phyloP scores from a whole-genome alignment of 306 rosid genomes.

The Lathyrus oleraceus region DNA sequence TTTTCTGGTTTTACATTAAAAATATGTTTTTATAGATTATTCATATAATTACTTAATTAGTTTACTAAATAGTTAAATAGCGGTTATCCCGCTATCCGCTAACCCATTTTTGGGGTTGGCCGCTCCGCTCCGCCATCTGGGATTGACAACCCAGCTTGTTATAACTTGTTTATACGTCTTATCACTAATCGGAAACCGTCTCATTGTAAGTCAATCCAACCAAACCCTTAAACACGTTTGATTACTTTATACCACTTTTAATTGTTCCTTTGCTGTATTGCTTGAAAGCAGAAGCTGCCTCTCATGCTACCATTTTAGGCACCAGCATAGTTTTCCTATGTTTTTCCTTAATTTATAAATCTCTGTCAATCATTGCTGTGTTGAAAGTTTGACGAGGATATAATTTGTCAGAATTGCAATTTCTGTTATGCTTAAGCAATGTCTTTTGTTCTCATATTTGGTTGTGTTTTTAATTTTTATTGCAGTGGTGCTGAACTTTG shows the following conservation, averaged over 20 bases:
- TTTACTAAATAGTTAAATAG: too few relatives aligned
- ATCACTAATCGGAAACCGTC: too few relatives aligned
- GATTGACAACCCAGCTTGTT: too few relatives aligned
- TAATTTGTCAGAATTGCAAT: not conserved
- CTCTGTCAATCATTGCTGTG: conserved; percentile 2
- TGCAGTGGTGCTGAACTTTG: conserved; percentile 37
- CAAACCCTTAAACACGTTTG: not conserved
- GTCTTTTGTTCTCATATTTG: conserved; percentile 15
- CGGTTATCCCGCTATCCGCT: too few relatives aligned
- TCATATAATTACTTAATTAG: too few relatives aligned
- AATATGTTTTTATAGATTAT: too few relatives aligned
- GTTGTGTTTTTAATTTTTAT: not conserved
- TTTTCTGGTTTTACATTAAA: too few relatives aligned
- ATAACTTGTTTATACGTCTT: too few relatives aligned
- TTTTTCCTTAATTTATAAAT: not conserved
- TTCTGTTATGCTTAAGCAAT: not conserved
- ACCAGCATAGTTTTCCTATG: not conserved
- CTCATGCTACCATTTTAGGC: not conserved
- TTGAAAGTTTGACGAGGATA: not conserved
- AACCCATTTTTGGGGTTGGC: too few relatives aligned
- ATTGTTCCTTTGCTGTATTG: not conserved
- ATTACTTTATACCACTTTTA: not conserved
- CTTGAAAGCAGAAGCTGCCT: not conserved
- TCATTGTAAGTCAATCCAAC: not conserved
- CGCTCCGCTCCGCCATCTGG: too few relatives aligned